Evolutionary conservation across 805 yeast genomes (phyloP), one percentile per base, ranked within the genome.

Genomic region (Wickerhamiella vanderwaltii): DNA sequence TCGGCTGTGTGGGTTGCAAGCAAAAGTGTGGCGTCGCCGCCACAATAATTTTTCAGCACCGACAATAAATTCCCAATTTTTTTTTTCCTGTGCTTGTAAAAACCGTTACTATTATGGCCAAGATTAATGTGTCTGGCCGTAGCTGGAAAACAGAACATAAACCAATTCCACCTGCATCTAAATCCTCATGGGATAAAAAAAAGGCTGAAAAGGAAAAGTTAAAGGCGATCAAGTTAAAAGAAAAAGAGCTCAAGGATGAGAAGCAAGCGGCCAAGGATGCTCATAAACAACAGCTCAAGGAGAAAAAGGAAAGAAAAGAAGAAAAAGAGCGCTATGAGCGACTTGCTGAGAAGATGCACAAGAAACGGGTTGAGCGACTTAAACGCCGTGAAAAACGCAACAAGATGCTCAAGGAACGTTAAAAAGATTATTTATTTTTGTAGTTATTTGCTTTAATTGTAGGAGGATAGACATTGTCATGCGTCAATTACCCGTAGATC

Each of bases 321-420:
- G 98, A 88, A 61, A 75, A 75, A 61, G 96, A 88, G 59, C 73
- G 98, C 53, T 83, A 77, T 56, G 94, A 81, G 55, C 68, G 68
- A 56, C 59, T 88, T 57, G 91, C 94, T 9, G 71, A 73, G 43
- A 84, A 80, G 62, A 83, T 88, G 94, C 88, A 85, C 58, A 80
- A 80, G 32, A 87, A 86, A 77, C 81, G 76, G 67, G 82, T 86
- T 30, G 97, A 86, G 49, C 74, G 98, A 63, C 59, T 88, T 64
- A 78, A 81, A 65, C 78, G 80, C 67, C 77, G 80, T 57, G 98
- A 88, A 59, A 88, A 88, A 79, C 78, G 97, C 65, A 88, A 87
- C 66, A 88, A 88, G 65, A 67, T 86, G 55, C 75, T 87, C 59
- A 85, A 79, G 59, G 97, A 87, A 57, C 95, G 96, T 61, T 81